Base-by-base conservation (phyloP, 192 early-diverging fungal species). In the Phlyctochytrium arcticum region DNA sequence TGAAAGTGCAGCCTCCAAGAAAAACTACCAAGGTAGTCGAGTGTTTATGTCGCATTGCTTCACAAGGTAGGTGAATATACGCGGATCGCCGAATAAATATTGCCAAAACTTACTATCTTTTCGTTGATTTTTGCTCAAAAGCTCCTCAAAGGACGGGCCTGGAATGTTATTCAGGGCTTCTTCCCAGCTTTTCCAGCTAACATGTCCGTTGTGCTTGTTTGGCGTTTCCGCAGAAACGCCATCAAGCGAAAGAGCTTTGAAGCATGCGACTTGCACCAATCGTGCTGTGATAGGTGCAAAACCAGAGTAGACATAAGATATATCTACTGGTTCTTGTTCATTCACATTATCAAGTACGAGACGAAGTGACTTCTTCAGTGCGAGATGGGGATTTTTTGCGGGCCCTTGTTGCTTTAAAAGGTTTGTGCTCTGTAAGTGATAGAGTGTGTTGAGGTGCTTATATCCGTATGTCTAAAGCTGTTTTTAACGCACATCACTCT, bases 241-340 rank as follows among this genome's bases (percentile, higher is more conserved):
- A 37, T 64, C 32, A 27, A 54, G 54, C 34, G 66, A 48, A 63
- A 75, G 50, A 71, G 9, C 65, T 69, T 75, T 82, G 34, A 68
- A 75, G 29, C 80, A 69, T 12, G 91, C 85, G 46, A 84, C 86
- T 68, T 98, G 93, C 31, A 98, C 74, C 32, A 98, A 77, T 32
- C 96, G 87, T n/a, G 96, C 81, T 29, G 84, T 85, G 27, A 95
- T 64, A 4, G 96, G 96, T 9, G 94, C 96, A 74, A 92, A 98
- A 15, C 96, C 96, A 4, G 91, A 92, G 69, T 95, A 95, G 15
- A 96, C 93, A 67, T 94, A 98, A 0, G 89, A 84, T 2, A 93
- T 84, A 74, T 98, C 96, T 21, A 88, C 85, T 0, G 92, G 91
- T 21, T 87, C 81, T 29, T 85, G 83, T 56, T 93, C 93, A 58